Evolutionary conservation across 2,329 filamentous ascomycete species (phyloP).

Genomic region (Sporothrix globosa): DNA sequence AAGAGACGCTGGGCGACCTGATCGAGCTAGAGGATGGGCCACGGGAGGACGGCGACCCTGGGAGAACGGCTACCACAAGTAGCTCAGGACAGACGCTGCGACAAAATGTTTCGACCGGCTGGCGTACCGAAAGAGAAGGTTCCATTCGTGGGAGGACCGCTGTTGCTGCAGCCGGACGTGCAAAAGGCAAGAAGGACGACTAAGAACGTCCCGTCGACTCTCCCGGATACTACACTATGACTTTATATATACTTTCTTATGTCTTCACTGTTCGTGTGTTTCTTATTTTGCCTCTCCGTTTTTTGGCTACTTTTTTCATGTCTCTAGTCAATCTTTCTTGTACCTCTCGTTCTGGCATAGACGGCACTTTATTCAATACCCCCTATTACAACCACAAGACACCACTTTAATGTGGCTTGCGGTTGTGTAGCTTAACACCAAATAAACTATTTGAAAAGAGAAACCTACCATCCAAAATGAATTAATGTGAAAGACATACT

Average conservation of each 20-base stretch:
- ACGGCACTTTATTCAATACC: constrained; percentile 36
- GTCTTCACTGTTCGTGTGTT: constrained; percentile 8
- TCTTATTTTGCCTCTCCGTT: neutral
- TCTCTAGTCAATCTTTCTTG: neutral
- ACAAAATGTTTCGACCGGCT: constrained; percentile 41
- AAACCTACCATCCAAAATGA: no score
- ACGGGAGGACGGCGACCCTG: constrained; percentile 54
- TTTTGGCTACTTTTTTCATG: constrained; percentile 9
- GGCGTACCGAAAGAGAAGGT: constrained; percentile 47
- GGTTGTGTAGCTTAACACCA: constrained; percentile 20
- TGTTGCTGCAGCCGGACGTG: constrained; percentile 37
- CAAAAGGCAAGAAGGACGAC: constrained; percentile 54
- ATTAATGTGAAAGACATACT: no score
- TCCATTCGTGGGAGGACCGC: constrained; percentile 45
- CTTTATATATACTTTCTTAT: neutral
- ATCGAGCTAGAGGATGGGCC: constrained; percentile 71
- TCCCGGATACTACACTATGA: neutral
- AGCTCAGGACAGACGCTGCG: constrained; percentile 2
- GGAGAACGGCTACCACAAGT: constrained; percentile 31
- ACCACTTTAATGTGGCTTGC: constrained; percentile 1
- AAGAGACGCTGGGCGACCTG: constrained; percentile 60
- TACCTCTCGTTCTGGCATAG: constrained; percentile 34
- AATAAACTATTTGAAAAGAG: neutral
- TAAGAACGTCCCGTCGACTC: constrained; percentile 35
- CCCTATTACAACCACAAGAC: constrained; percentile 24